Base-by-base conservation (phyloP, 352 stramenopile species). In the Pythium aquatile region DNA sequence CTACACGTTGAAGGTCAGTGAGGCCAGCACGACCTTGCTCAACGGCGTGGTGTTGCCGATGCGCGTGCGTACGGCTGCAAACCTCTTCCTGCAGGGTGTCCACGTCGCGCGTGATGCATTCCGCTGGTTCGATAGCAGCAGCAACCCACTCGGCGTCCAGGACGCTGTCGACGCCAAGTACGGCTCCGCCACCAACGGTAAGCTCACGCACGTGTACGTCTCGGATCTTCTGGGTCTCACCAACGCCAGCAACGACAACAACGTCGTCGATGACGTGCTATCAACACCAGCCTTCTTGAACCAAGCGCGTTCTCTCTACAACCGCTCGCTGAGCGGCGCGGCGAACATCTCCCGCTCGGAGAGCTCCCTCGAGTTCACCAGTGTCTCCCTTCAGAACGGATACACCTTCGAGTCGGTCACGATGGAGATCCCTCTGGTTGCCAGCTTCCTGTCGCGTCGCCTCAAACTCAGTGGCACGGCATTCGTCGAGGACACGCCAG, bases 371-470 rank as follows among this genome's bases (percentile, higher is more conserved):
- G 42, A 61, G 42, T 68, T 62, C 54, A 52, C 61, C 8, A 55
- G 44, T 8, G 61, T 58, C 2, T 24, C 20, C 33, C 55, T 68
- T 3, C 35, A 46, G 20, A 53, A 57, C 54, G 55, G 37, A 29
- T 55, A 61, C 33, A 29, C 35, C 14, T 68, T 63, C 32, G 62
- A 68, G 6, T 59, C 62, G 5, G 47, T 68, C 24, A 68, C 62
- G 20, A 63, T 58, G 40, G 62, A 68, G 20, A 61, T 67, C 26
- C 52, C 61, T 30, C 29, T 61, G 2, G 20, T 28, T 5, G 55
- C 49, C 11, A 52, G 20, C 33, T 61, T 58, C 44, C 33, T 61
- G 33, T 56, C 61, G 30, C 61, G 52, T n/a, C 52, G 44, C 10
- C 54, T 67, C 11, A 52, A 17, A 8, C n/a, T 35, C 20, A 59